Percentiles rank a stretch among this genome's conserved stretches.
Conservation (phyloP, 2,329 filamentous ascomycete genomes). For the Botryotinia globosa region DNA sequence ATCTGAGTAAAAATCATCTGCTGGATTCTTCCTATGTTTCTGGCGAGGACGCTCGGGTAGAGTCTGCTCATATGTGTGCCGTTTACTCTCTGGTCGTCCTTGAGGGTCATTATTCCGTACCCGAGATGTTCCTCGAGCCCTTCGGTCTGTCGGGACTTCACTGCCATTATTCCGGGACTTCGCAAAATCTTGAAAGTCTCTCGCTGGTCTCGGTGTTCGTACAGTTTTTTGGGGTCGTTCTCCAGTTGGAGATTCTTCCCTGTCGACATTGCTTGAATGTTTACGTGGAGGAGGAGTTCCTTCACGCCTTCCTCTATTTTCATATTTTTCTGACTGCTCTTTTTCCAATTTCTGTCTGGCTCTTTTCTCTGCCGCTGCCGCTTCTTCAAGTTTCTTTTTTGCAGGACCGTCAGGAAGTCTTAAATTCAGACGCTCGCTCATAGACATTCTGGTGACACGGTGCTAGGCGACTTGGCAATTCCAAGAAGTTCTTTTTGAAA, state of each 20-base stretch:
- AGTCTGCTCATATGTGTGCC: too few species aligned
- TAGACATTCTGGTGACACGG: not conserved
- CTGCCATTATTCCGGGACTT: not conserved
- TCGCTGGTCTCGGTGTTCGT: not conserved
- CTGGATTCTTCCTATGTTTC: too few species aligned
- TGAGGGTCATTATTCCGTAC: not conserved
- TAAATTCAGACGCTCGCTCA: not conserved
- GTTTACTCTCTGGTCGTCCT: too few species aligned
- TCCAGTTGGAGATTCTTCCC: not conserved
- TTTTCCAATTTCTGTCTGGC: not conserved
- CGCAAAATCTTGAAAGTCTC: not conserved
- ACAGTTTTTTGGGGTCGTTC: not conserved
- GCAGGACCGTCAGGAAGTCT: not conserved
- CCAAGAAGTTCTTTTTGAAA: not conserved
- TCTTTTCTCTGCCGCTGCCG: not conserved
- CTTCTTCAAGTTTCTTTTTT: not conserved
- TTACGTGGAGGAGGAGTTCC: not conserved
- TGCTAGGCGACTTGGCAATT: not conserved
- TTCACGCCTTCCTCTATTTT: not conserved
- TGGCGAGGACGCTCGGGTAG: too few species aligned
- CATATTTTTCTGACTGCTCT: not conserved
- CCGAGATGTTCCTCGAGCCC: not conserved
- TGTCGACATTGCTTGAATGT: accelerated
- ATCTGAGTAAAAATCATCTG: too few species aligned
- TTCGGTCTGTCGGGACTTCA: too few species aligned